Conservation (phyloP, 2,329 filamentous ascomycete species). For the Alternaria dauci region DNA sequence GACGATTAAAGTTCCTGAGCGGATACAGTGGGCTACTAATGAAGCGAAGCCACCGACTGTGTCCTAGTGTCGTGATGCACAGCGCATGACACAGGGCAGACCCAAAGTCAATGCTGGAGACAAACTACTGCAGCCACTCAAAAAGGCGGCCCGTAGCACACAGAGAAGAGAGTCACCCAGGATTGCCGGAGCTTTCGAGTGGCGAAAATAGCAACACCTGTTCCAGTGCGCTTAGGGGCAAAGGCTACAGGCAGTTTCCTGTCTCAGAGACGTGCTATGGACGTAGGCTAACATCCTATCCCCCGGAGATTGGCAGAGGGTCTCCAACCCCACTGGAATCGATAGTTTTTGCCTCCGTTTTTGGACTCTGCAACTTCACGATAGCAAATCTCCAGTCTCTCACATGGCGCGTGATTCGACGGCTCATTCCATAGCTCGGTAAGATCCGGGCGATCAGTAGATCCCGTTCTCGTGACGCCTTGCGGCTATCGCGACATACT, state of each 20-base stretch:
- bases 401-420: conserved; percentile 1
- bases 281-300: conserved; percentile 7
- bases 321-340: conserved; percentile 11
- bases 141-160: conserved; percentile 13
- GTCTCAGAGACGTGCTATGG: conserved; percentile 15
- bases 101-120: conserved; percentile 20
- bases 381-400: background rate
- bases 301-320: conserved; percentile 24
- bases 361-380: conserved; percentile 10
- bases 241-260: conserved; percentile 14
- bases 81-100: conserved; percentile 30
- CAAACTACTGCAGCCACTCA: conserved; percentile 17
- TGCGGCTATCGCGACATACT: background rate
- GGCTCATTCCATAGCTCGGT: conserved; percentile 1
- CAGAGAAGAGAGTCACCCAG: conserved; percentile 7
- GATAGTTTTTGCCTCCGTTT: conserved; percentile 26
- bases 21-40: conserved; percentile 19
- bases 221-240: conserved; percentile 12
- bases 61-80: conserved; percentile 27
- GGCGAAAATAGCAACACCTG: conserved; percentile 14
- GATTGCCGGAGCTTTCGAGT: conserved; percentile 11
- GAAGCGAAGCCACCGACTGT: conserved; percentile 22
- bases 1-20: conserved; percentile 28
- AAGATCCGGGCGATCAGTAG: conserved; percentile 7
- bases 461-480: conserved; percentile 11